phyloP scores from a whole-genome alignment of 345 rosid genomes.

The Zanthoxylum bungeanum region DNA sequence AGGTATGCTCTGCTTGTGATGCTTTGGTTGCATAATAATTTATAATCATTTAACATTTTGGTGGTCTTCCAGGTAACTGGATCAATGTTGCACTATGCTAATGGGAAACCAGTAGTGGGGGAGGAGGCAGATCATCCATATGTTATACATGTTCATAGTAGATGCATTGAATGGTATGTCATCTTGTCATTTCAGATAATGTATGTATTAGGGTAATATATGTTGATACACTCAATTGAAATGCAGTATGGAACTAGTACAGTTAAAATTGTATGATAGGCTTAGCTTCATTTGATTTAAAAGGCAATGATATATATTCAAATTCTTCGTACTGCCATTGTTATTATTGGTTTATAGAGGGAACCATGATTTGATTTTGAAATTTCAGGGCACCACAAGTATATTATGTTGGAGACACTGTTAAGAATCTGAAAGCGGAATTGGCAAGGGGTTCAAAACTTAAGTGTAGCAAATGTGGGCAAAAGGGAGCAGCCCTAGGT shows the following conservation, averaged over 20 bases:
- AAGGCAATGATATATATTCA: not conserved
- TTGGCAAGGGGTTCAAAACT: slow-evolving; percentile 73
- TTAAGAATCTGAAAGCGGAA: slow-evolving; percentile 72
- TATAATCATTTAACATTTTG: not conserved
- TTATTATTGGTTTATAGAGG: slow-evolving; percentile 1
- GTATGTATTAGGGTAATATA: not conserved
- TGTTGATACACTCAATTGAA: slow-evolving; percentile 2
- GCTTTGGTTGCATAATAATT: not conserved
- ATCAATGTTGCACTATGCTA: slow-evolving; percentile 61
- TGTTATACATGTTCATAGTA: slow-evolving; percentile 68
- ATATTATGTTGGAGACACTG: slow-evolving; percentile 52
- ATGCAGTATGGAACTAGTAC: not conserved
- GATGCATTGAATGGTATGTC: slow-evolving; percentile 78
- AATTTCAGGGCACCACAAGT: slow-evolving; percentile 78
- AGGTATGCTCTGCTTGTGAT: slow-evolving; percentile 37
- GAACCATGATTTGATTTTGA: not conserved
- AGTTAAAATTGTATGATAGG: not conserved
- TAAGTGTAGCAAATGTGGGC: slow-evolving; percentile 66
- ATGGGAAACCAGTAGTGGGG: slow-evolving; percentile 50
- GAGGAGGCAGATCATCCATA: slow-evolving; percentile 36
- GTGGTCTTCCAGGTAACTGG: slow-evolving; percentile 53
- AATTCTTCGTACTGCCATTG: not conserved
- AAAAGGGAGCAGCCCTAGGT: slow-evolving; percentile 87
- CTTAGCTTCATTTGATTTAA: not conserved
- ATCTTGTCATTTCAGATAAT: not conserved